These are phyloP conservation scores for Trypanosoma cruzi DNA, from an alignment of 208 protist species.

Conservation along the genomic window DNA sequence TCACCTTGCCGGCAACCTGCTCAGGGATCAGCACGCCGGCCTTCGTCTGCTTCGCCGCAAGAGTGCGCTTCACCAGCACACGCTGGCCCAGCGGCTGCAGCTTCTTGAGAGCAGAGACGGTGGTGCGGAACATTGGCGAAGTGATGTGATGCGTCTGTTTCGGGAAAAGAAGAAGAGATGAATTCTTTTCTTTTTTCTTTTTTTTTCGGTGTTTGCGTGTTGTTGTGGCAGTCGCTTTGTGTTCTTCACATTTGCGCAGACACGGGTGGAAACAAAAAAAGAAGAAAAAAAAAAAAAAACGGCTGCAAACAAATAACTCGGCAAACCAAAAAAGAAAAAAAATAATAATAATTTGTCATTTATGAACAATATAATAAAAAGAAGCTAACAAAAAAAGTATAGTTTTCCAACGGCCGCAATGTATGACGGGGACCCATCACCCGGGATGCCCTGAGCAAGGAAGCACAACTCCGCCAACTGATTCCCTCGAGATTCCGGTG, in stretches of 20 bases:
- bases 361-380: no score
- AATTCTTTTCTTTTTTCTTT: not conserved
- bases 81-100: constrained; percentile 90
- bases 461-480: constrained; percentile 44
- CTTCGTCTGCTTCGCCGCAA: constrained; percentile 92
- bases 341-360: no score
- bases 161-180: not conserved
- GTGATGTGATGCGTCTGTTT: not conserved
- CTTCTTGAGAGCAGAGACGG: constrained; percentile 75
- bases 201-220: no score
- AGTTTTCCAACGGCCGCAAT: constrained; percentile 46
- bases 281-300: no score
- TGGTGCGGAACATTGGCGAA: constrained; percentile 77
- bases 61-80: constrained; percentile 87
- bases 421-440: constrained; percentile 18
- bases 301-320: no score
- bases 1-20: constrained; percentile 92
- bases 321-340: no score
- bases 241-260: no score
- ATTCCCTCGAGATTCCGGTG: constrained; percentile 14
- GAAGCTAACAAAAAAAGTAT: constrained; percentile 19
- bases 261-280: no score
- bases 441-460: constrained; percentile 38
- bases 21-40: constrained; percentile 93
- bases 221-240: no score